A percentile compares a stretch with the other conserved stretches of the same genome.
These are phyloP conservation scores for Ogataea nakhonphanomensis DNA, from an alignment of 805 yeast genomes.

Conservation along the genomic window DNA sequence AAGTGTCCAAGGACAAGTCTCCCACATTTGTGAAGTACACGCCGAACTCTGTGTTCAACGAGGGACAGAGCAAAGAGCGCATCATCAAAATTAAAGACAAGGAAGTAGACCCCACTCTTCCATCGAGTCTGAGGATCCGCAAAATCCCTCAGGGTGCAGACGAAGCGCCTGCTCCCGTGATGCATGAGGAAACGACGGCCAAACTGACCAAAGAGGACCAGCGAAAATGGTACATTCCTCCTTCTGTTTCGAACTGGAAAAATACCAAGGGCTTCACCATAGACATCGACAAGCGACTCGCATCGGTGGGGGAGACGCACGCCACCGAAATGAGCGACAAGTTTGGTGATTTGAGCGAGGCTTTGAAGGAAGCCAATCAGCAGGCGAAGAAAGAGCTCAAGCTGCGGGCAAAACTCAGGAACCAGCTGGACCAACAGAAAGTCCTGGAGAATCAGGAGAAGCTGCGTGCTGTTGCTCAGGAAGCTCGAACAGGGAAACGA, in stretches of 20 bases:
- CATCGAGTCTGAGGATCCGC: conserved; percentile 69
- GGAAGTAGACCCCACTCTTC: conserved; percentile 81
- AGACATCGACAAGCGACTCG: conserved; percentile 72
- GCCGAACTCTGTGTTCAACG: conserved; percentile 35
- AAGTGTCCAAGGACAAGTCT: conserved; percentile 23
- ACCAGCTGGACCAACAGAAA: conserved; percentile 48
- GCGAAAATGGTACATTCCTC: conserved; percentile 81
- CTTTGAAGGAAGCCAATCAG: conserved; percentile 66
- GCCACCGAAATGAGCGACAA: conserved; percentile 48
- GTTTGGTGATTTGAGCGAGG: conserved; percentile 62
- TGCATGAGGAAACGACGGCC: conserved; percentile 55
- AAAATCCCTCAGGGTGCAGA: conserved; percentile 69
- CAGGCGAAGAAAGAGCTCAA: conserved; percentile 56
- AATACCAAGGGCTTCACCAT: conserved; percentile 88
- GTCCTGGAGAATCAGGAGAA: conserved; percentile 48
- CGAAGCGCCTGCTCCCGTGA: conserved; percentile 52
- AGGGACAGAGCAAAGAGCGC: conserved; percentile 35
- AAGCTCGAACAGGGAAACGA: conserved; percentile 35
- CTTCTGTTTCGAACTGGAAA: conserved; percentile 93
- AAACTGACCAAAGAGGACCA: conserved; percentile 68
- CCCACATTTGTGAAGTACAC: conserved; percentile 46
- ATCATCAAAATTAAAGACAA: conserved; percentile 63
- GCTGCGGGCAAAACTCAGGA: conserved; percentile 46
- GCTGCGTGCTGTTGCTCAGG: conserved; percentile 46
- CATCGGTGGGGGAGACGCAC: conserved; percentile 42